Percentiles rank a stretch among this genome's conserved stretches.
Conservation (phyloP, 129 eudicot species). For the Artemisia argyi region DNA sequence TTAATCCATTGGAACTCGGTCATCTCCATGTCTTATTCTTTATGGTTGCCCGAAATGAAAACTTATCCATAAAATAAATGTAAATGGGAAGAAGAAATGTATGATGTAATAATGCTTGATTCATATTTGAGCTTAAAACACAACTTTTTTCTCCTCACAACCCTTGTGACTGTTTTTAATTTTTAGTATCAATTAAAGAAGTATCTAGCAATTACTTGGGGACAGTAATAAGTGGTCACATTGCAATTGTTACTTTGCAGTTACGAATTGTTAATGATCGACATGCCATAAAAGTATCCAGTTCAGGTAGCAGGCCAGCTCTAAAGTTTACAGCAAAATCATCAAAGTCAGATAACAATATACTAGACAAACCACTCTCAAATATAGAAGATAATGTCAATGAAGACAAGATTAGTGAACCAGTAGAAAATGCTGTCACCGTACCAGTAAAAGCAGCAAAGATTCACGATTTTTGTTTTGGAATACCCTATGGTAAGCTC, state of each 20-base stretch:
- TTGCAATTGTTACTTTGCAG: constrained; percentile 32
- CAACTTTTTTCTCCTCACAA: too few relatives aligned
- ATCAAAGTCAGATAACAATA: constrained; percentile 39
- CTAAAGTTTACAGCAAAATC: constrained; percentile 41
- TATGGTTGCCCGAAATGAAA: too few relatives aligned
- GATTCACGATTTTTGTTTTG: constrained; percentile 93
- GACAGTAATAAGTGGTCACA: constrained; percentile 1
- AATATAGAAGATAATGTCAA: constrained; percentile 35
- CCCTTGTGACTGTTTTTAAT: neutral
- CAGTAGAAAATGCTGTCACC: constrained; percentile 20
- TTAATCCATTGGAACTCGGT: too few relatives aligned
- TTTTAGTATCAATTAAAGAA: too few relatives aligned
- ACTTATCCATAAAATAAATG: too few relatives aligned
- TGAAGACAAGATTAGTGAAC: constrained; percentile 34
- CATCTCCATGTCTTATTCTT: too few relatives aligned
- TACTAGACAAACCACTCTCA: constrained; percentile 30
- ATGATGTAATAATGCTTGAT: too few relatives aligned
- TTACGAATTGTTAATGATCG: constrained; percentile 38
- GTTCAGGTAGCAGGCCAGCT: constrained; percentile 40
- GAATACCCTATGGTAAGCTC: constrained; percentile 87
- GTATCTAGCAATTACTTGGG: neutral
- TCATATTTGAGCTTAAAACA: too few relatives aligned
- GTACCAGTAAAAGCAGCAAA: constrained; percentile 66
- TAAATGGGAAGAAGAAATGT: too few relatives aligned
- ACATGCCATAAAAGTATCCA: constrained; percentile 35